Percentiles rank a stretch among this genome's conserved stretches.
Evolutionary conservation across 306 rosid genomes (phyloP).

Genomic region (Ziziphus jujuba): DNA sequence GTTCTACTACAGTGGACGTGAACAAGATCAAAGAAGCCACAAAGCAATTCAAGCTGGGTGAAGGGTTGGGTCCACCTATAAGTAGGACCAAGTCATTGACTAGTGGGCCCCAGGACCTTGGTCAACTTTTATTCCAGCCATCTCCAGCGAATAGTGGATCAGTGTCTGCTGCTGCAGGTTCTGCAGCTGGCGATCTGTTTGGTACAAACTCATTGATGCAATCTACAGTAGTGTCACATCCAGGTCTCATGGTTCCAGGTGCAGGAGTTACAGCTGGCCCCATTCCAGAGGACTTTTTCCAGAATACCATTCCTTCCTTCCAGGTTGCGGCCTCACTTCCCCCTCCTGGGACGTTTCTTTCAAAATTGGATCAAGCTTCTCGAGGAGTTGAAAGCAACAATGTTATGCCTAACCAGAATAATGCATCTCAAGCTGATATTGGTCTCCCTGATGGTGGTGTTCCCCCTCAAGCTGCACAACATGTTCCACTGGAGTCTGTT

Average conservation of each 20-base stretch:
- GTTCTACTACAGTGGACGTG: conserved; percentile 79
- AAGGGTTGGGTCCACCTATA: conserved; percentile 60
- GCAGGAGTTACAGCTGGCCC: conserved; percentile 59
- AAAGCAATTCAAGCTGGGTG: conserved; percentile 77
- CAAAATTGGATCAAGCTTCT: conserved; percentile 57
- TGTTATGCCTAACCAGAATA: conserved; percentile 42
- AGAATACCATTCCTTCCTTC: conserved; percentile 86
- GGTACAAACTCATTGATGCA: conserved; percentile 51
- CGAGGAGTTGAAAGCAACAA: conserved; percentile 50
- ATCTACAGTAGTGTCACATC: conserved; percentile 54
- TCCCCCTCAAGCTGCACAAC: conserved; percentile 66
- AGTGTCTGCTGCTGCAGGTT: conserved; percentile 42
- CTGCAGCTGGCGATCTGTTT: conserved; percentile 72
- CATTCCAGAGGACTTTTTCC: conserved; percentile 97
- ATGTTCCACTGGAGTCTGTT: conserved; percentile 44
- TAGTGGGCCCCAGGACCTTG: conserved; percentile 70
- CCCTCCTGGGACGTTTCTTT: conserved; percentile 88
- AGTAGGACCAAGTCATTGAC: conserved; percentile 70
- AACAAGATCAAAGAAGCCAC: conserved; percentile 94
- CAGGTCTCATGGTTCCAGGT: conserved; percentile 40
- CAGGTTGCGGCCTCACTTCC: conserved; percentile 81
- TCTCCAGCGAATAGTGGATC: conserved; percentile 44
- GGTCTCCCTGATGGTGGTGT: conserved; percentile 67
- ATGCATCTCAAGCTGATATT: conserved; percentile 45
- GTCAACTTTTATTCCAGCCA: conserved; percentile 57